phyloP scores from a whole-genome alignment of 228 moss, liverwort and hornwort genomes.

The Sphagnum fallax region DNA sequence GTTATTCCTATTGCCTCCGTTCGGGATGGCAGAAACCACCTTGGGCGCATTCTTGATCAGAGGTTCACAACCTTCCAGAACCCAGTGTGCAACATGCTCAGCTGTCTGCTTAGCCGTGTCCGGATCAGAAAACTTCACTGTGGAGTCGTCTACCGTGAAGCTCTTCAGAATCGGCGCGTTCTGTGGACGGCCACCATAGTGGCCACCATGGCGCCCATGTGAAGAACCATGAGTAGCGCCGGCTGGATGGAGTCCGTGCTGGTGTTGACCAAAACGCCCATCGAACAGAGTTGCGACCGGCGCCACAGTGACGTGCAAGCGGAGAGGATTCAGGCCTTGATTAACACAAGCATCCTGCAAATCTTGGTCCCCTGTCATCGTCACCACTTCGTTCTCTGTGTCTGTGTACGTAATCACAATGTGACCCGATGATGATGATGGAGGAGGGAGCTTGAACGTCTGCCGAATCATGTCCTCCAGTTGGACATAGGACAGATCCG shows the following conservation, averaged over 20 bases:
- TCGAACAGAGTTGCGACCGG: too few relatives aligned
- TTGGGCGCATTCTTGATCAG: conserved; percentile 40
- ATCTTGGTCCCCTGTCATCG: conserved; percentile 64
- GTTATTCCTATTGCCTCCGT: neutral
- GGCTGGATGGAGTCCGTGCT: too few relatives aligned
- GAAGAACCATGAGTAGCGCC: too few relatives aligned
- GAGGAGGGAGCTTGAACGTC: conserved; percentile 49
- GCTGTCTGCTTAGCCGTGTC: conserved; percentile 31
- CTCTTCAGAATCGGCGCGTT: conserved; percentile 19
- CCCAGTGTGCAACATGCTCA: conserved; percentile 22
- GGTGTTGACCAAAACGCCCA: too few relatives aligned
- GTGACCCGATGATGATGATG: conserved; percentile 9
- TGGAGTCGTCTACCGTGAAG: conserved; percentile 16
- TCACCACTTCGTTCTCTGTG: conserved; percentile 66
- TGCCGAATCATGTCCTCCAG: conserved; percentile 58
- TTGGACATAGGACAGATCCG: conserved; percentile 35
- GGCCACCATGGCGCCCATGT: conserved; percentile 29
- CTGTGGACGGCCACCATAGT: conserved; percentile 8
- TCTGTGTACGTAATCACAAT: conserved; percentile 68
- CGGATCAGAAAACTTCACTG: conserved; percentile 35
- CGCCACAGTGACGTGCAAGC: conserved; percentile 40
- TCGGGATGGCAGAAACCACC: conserved; percentile 2
- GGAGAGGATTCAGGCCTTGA: conserved; percentile 74
- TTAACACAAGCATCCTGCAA: conserved; percentile 59
- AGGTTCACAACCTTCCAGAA: conserved; percentile 30